These are phyloP conservation scores for Cordyceps cicadae DNA, from an alignment of 2,329 filamentous ascomycete genomes.

Conservation along the genomic window DNA sequence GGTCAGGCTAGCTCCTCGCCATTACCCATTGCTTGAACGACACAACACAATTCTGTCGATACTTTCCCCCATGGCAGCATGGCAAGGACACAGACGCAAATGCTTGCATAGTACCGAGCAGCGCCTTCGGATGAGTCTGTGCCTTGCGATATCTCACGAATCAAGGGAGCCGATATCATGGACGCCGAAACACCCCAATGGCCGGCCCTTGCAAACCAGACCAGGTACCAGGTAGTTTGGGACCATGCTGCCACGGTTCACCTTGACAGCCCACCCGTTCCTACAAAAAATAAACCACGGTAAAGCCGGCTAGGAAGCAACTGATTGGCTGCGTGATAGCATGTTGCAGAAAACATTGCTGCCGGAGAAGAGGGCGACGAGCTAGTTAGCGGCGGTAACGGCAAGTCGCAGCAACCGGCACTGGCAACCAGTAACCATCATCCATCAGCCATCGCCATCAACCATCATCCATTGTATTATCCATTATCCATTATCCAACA, in stretches of 20 bases:
- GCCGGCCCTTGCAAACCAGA: neutral
- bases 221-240: too few relatives aligned
- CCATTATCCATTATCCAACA: neutral
- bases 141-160: neutral
- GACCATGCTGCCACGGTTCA: neutral
- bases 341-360: neutral
- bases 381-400: neutral
- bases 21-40: neutral
- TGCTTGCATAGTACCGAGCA: neutral
- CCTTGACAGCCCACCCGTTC: neutral
- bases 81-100: neutral
- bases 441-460: neutral
- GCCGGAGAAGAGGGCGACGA: neutral
- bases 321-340: neutral
- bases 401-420: neutral
- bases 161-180: neutral
- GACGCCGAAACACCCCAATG: neutral
- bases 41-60: conserved; percentile 2
- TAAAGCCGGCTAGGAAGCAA: neutral
- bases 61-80: conserved; percentile 2
- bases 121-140: neutral
- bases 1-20: neutral
- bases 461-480: neutral
- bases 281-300: neutral
- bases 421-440: neutral